These are phyloP conservation scores for Botryotinia convoluta DNA, from an alignment of 2,329 filamentous ascomycete genomes.

Conservation along the genomic window DNA sequence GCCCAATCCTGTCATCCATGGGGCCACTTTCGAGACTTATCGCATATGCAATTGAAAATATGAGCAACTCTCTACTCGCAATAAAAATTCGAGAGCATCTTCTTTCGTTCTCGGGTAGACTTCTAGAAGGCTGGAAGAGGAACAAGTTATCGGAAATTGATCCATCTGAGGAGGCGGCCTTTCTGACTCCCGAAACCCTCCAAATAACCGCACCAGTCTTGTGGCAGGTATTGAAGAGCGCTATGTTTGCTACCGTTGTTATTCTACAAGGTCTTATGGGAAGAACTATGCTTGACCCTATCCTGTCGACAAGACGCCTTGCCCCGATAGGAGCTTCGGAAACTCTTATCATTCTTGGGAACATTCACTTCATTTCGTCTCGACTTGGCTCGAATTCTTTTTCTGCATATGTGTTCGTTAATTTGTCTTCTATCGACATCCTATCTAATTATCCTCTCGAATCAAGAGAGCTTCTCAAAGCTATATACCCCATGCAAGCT, in stretches of 20 bases:
- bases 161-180: conserved; percentile 55
- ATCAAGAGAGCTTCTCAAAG: conserved; percentile 55
- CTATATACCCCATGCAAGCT: conserved; percentile 34
- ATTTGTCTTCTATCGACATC: conserved; percentile 66
- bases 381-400: conserved; percentile 62
- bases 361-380: conserved; percentile 68
- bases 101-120: conserved; percentile 42
- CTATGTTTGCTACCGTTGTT: conserved; percentile 63
- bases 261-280: conserved; percentile 58
- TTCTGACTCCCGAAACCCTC: conserved; percentile 56
- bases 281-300: conserved; percentile 54
- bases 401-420: conserved; percentile 68
- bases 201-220: conserved; percentile 58
- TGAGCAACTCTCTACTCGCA: conserved; percentile 45
- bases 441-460: conserved; percentile 59
- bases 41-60: conserved; percentile 59
- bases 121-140: conserved; percentile 64
- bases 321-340: conserved; percentile 61
- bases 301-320: conserved; percentile 47
- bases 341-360: conserved; percentile 60
- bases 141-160: conserved; percentile 68
- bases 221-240: conserved; percentile 63
- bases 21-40: conserved; percentile 62
- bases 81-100: conserved; percentile 52
- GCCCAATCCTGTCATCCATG: conserved; percentile 58